phyloP scores from a whole-genome alignment of 352 stramenopile genomes.

The Phytophthora ramorum region DNA sequence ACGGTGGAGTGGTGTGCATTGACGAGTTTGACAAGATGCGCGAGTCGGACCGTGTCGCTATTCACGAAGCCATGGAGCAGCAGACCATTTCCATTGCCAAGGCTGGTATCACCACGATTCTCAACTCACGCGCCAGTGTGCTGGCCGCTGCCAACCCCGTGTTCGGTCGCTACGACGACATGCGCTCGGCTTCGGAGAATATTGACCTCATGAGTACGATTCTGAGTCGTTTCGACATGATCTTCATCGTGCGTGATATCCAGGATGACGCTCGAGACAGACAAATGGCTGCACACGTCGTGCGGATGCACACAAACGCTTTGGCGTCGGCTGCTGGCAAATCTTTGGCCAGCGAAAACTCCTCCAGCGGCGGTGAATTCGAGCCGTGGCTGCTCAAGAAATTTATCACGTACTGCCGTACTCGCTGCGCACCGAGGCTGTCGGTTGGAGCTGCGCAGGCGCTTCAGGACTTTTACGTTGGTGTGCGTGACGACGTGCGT shows the following conservation, averaged over 20 bases:
- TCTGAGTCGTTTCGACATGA: constrained; percentile 98
- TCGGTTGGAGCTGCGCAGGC: constrained; percentile 92
- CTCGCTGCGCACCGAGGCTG: constrained; percentile 93
- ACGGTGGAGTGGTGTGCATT: constrained; percentile 99
- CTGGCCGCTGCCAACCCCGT: constrained; percentile 98
- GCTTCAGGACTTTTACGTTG: constrained; percentile 97
- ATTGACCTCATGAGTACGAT: constrained; percentile 99
- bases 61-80: constrained; percentile 99
- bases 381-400: constrained; percentile 95
- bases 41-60: constrained; percentile 95
- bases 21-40: constrained; percentile 98
- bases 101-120: constrained; percentile 98
- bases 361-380: constrained; percentile 58
- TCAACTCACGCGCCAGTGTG: constrained; percentile 95
- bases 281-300: constrained; percentile 98
- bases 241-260: constrained; percentile 99
- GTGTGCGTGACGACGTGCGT: constrained; percentile 96
- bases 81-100: constrained; percentile 99
- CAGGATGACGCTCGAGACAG: constrained; percentile 96
- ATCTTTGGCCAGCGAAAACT: constrained; percentile 26
- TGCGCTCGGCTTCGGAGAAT: constrained; percentile 98
- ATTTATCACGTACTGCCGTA: constrained; percentile 98
- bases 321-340: constrained; percentile 37
- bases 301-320: constrained; percentile 97
- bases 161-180: constrained; percentile 98